Evolutionary conservation across 345 rosid genomes (phyloP).

Genomic region (Raphanus sativus): DNA sequence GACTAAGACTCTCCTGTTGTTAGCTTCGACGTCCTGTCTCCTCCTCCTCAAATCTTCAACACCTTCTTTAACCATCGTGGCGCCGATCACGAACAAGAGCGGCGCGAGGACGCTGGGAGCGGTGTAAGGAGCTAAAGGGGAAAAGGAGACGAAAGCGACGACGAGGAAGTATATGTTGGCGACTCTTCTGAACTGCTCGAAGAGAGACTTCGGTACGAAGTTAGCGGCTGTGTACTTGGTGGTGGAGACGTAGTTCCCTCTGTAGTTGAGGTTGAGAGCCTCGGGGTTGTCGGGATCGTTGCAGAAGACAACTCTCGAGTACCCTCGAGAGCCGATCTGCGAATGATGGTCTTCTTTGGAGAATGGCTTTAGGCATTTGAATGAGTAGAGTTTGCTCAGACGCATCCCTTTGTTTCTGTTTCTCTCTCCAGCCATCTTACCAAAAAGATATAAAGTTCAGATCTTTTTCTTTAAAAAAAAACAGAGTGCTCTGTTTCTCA

Average conservation of each 20-base stretch:
- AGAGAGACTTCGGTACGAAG: slow-evolving; percentile 91
- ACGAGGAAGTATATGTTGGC: slow-evolving; percentile 86
- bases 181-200: slow-evolving; percentile 97
- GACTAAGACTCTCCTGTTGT: slow-evolving; percentile 65
- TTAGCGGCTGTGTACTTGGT: slow-evolving; percentile 73
- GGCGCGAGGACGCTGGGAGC: slow-evolving; percentile 76
- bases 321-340: slow-evolving; percentile 67
- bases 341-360: slow-evolving; percentile 54
- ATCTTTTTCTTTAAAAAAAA: background rate
- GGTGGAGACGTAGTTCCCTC: slow-evolving; percentile 80
- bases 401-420: slow-evolving; percentile 39
- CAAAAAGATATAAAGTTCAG: background rate
- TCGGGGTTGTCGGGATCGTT: slow-evolving; percentile 75
- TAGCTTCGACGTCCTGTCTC: slow-evolving; percentile 84
- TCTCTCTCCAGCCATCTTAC: slow-evolving; percentile 42
- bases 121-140: slow-evolving; percentile 76
- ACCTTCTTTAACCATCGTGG: slow-evolving; percentile 81
- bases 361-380: slow-evolving; percentile 51
- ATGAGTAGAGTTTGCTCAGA: slow-evolving; percentile 63
- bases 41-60: slow-evolving; percentile 84
- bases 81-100: slow-evolving; percentile 76
- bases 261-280: slow-evolving; percentile 55
- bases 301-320: slow-evolving; percentile 84
- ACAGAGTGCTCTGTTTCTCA: background rate
- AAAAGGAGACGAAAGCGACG: slow-evolving; percentile 80